phyloP scores from a whole-genome alignment of 495 filamentous ascomycete species.

The Hapsidospora chrysogenum region DNA sequence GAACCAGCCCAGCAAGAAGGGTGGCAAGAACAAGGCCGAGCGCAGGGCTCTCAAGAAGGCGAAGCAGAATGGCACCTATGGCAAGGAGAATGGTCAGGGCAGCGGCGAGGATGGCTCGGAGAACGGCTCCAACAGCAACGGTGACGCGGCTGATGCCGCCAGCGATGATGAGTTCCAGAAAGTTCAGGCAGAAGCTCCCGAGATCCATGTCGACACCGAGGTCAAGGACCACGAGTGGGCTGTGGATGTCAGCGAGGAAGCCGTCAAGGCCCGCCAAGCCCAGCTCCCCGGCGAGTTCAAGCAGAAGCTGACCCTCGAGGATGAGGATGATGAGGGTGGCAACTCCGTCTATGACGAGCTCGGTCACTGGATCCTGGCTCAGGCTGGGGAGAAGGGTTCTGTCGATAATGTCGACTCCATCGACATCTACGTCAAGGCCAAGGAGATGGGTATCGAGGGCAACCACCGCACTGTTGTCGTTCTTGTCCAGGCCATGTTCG shows the following conservation, averaged over 20 bases:
- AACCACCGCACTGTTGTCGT: conserved; percentile 92
- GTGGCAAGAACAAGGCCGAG: conserved; percentile 89
- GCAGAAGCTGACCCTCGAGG: conserved; percentile 69
- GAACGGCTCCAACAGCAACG: conserved; percentile 50
- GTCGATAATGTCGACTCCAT: conserved; percentile 65
- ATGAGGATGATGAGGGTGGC: conserved; percentile 60
- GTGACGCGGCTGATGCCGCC: conserved; percentile 45
- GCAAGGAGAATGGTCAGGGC: conserved; percentile 36
- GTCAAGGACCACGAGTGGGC: conserved; percentile 83
- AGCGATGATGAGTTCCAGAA: conserved; percentile 82
- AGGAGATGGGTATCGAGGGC: conserved; percentile 83
- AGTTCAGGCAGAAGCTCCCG: conserved; percentile 72
- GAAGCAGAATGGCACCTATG: conserved; percentile 59
- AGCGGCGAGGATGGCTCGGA: conserved; percentile 53
- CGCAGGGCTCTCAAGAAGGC: conserved; percentile 75
- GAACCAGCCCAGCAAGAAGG: conserved; percentile 74
- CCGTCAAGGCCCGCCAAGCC: conserved; percentile 83
- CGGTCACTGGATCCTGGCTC: conserved; percentile 76
- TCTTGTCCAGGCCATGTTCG: conserved; percentile 84
- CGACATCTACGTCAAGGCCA: conserved; percentile 88
- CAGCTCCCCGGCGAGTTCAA: conserved; percentile 84
- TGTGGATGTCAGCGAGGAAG: conserved; percentile 86
- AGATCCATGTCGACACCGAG: conserved; percentile 31
- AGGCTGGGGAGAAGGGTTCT: conserved; percentile 53
- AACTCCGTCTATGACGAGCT: conserved; percentile 79